phyloP scores from a whole-genome alignment of 139 green algal species.

The Haematococcus lacustris region DNA sequence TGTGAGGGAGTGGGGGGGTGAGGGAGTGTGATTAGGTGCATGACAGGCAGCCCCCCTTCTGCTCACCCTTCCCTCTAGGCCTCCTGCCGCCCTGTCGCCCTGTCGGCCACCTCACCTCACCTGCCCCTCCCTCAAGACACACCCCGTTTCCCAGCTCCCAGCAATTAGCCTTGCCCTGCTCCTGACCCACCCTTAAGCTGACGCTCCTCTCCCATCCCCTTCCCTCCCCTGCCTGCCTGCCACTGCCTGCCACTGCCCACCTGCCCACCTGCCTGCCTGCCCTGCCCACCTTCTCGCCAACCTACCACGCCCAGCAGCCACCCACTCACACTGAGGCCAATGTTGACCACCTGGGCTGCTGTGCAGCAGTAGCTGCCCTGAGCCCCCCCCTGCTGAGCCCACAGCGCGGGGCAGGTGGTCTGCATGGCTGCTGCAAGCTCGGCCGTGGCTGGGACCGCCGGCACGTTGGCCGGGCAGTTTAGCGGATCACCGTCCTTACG shows the following conservation, averaged over 20 bases:
- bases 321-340: conserved; percentile 32
- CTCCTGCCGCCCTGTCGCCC: too few species aligned
- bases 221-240: neutral
- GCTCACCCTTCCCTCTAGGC: too few species aligned
- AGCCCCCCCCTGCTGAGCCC: conserved; percentile 24
- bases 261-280: neutral
- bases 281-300: neutral
- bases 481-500: conserved; percentile 57
- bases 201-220: neutral
- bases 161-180: neutral
- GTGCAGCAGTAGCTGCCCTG: conserved; percentile 67
- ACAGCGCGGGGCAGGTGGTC: conserved; percentile 63
- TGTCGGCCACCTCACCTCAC: too few species aligned
- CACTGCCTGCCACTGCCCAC: neutral
- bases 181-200: neutral
- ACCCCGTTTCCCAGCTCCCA: too few species aligned
- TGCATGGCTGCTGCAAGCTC: conserved; percentile 28
- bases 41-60: neutral
- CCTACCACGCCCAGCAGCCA: too few species aligned
- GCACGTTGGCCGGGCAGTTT: conserved; percentile 54
- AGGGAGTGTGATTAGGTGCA: neutral
- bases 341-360: conserved; percentile 62
- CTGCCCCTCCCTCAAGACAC: too few species aligned
- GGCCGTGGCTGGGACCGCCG: conserved; percentile 18
- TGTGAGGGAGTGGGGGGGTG: neutral